These are phyloP conservation scores for Penicillium sp. DNA, from an alignment of 2,329 filamentous ascomycete genomes.

Conservation along the genomic window DNA sequence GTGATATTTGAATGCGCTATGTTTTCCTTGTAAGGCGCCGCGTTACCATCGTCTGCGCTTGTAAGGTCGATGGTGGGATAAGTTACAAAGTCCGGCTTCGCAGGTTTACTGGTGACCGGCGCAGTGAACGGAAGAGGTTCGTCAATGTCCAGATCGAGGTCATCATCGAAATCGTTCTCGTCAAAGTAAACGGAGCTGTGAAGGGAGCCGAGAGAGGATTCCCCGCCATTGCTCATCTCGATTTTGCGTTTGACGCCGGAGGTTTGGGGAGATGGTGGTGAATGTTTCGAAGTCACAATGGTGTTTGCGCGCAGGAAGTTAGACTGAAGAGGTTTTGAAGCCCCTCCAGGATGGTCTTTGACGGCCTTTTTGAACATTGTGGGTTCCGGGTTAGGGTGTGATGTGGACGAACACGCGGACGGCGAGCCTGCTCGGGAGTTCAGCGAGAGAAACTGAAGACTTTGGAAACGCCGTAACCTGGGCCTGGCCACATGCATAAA, in stretches of 20 bases:
- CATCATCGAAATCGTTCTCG: conserved; percentile 83
- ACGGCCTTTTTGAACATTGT: conserved; percentile 43
- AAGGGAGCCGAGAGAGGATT: conserved; percentile 39
- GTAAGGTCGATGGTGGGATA: conserved; percentile 19
- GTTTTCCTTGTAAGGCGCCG: conserved; percentile 10
- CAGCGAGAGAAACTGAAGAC: conserved; percentile 20
- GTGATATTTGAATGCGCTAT: conserved; percentile 24
- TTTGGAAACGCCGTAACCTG: conserved; percentile 16
- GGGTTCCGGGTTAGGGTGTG: conserved; percentile 17
- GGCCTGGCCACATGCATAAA: conserved; percentile 29
- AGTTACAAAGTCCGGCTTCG: conserved; percentile 14
- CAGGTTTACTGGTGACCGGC: conserved; percentile 6
- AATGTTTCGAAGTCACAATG: conserved; percentile 16
- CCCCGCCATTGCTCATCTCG: conserved; percentile 29
- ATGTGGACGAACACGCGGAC: conserved; percentile 27
- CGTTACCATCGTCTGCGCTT: neutral
- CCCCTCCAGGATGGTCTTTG: conserved; percentile 34
- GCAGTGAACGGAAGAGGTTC: conserved; percentile 30
- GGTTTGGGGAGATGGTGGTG: conserved; percentile 20
- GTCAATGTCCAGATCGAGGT: conserved; percentile 62
- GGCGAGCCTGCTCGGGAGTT: conserved; percentile 16
- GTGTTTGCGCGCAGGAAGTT: conserved; percentile 28
- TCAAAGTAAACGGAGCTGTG: conserved; percentile 58
- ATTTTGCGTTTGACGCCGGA: conserved; percentile 39
- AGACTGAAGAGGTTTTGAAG: conserved; percentile 33